Evolutionary conservation across 495 filamentous ascomycete genomes (phyloP), one percentile per base, ranked within the genome.

Genomic region (Podospora appendiculata): DNA sequence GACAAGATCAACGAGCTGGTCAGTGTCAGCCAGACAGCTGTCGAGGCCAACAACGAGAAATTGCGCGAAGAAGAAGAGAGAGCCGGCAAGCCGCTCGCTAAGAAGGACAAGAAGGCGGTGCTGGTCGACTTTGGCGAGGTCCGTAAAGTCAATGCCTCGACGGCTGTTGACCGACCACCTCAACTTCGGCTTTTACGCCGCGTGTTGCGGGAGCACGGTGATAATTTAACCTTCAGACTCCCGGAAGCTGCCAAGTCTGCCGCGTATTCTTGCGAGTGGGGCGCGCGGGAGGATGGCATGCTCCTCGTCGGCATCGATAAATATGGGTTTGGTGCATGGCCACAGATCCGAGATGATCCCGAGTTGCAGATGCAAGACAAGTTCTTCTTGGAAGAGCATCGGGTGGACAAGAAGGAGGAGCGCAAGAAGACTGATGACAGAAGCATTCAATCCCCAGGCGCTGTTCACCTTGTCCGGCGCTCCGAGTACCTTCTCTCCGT

Each of bases 71-170:
- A 89, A 45, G 88, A 94, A 68, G 79, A 80, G 45, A 77, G 82
- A 48, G 74, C 80, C 0, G 85, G 86, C 60, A 88, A 89, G 61
- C 77, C 83, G 8, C 57, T 87, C 4, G 95, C 91, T 0, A 96
- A 96, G 72, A 98, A 97, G 63, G 92, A 97, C 62, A 89, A 87
- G 66, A 97, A 97, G 61, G 92, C 94, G 1, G 89, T 96, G 14
- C 73, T 97, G 41, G 96, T 99, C 56, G 89, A 96, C 58, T 93
- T 88, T 64, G 83, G 86, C 34, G 90, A 89, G 36, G 88, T 95
- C 18, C 91, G 93, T 62, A 87, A 92, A 45, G 78, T 95, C 57
- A 99, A 99, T 65, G 94, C 93, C 1, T 89, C 92, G 66, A 97
- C 91, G 0, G 86, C 96, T 51, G 76, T 94, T 1, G 89, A 96